Evolutionary conservation across 2,329 filamentous ascomycete species (phyloP), one percentile per base, ranked within the genome.

Genomic region (Parascedosporium putredinis): DNA sequence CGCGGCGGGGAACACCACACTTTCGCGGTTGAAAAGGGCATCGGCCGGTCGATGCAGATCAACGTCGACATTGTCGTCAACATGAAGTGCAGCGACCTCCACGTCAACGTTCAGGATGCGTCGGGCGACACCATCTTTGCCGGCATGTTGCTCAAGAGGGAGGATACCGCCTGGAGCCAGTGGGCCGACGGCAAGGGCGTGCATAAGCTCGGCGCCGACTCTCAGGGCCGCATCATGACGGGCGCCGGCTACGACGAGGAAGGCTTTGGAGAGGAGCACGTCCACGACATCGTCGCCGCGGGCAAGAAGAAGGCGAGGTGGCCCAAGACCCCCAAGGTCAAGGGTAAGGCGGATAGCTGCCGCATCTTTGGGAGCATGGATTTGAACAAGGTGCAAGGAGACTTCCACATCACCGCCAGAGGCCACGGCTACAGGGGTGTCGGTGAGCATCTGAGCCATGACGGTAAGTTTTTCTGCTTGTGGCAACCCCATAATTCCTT

Each of bases 21-120:
- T 53, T 98, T 97, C 67, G 84, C 84, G 53, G 91, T 98, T 51
- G 93, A 97, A 67, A 93, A 94, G 68, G 88, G 88, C 56, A 77
- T 98, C 34, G 84, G 86, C 2, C 88, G 88, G 66, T 77, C 82
- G 54, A 78, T 98, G 64, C 90, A 97, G 67, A 85, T 98, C 69
- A 98, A 98, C 70, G 72, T 98, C 51, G 93, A 98, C 67, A 74
- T 94, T n/a, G 87, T 97, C 4, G 75, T 98, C 45, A 76, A 76
- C 48, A 98, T 98, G 93, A 72, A 76, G 58, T 98, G 93, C 72
- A 70, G 75, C 51, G 84, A 94, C 62, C 70, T 98, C n/a, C 87
- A 95, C 69, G 74, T 98, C 67, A 97, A 98, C 68, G 90, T 98
- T 47, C 93, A 97, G 71, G 93, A 98, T 65, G 90, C 91, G 2